A percentile compares a stretch with the other conserved stretches of the same genome.
Conservation (phyloP, 2,329 filamentous ascomycete genomes). For the Uncinocarpus reesii region DNA sequence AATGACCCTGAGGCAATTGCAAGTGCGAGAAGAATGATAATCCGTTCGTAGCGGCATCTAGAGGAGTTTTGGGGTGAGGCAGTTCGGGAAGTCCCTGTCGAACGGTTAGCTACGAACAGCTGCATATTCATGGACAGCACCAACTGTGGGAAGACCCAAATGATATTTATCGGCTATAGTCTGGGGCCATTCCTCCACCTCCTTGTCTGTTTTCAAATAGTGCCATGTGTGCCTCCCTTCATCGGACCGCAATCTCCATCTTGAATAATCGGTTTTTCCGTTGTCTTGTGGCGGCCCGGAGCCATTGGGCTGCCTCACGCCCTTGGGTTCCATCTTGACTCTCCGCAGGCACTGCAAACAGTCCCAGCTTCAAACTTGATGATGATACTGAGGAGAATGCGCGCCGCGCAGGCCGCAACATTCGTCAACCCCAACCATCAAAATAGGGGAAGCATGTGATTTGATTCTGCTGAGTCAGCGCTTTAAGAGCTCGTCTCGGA, state of each 20-base stretch:
- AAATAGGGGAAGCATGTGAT: too few species aligned
- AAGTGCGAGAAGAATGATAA: constrained; percentile 81
- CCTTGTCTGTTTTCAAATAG: constrained; percentile 65
- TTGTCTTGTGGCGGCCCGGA: background rate
- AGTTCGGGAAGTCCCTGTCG: constrained; percentile 62
- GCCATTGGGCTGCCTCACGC: background rate
- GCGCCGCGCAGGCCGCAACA: too few species aligned
- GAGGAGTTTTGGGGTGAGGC: constrained; percentile 57
- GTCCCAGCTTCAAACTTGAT: too few species aligned
- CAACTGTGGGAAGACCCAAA: constrained; percentile 67
- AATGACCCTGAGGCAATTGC: constrained; percentile 80
- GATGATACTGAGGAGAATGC: too few species aligned
- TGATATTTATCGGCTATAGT: constrained; percentile 81
- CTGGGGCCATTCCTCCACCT: constrained; percentile 70
- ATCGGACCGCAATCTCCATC: constrained; percentile 79
- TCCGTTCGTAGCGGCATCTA: constrained; percentile 71
- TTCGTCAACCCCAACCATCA: too few species aligned
- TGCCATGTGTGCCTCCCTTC: constrained; percentile 86
- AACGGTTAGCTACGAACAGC: background rate
- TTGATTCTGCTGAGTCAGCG: too few species aligned
- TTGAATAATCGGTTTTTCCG: constrained; percentile 61
- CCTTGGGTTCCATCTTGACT: background rate
- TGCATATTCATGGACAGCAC: constrained; percentile 17
- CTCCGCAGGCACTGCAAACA: background rate
- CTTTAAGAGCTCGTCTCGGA: too few species aligned